Percentiles rank a stretch among this genome's conserved stretches.
phyloP scores from a whole-genome alignment of 2,329 filamentous ascomycete species.

The Passalora sequoiae region DNA sequence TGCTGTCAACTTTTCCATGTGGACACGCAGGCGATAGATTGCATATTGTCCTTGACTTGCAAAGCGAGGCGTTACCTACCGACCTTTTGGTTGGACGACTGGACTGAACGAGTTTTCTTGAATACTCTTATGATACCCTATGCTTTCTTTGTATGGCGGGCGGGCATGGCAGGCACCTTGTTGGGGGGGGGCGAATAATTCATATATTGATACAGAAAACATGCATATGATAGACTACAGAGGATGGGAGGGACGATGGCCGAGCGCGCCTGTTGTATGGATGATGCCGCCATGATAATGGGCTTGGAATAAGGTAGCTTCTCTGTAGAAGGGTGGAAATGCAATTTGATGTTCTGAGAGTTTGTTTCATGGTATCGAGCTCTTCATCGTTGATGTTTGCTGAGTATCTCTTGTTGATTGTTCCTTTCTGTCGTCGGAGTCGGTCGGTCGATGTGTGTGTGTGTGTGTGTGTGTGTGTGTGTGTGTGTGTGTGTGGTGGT shows the following conservation, averaged over 20 bases:
- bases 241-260: neutral
- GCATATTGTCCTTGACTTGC: neutral
- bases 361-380: too few species aligned
- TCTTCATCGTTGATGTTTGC: too few species aligned
- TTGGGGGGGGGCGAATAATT: too few species aligned
- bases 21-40: constrained; percentile 1
- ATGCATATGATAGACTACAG: constrained; percentile 1
- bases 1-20: constrained; percentile 1
- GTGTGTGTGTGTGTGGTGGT: too few species aligned
- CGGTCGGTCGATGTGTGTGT: too few species aligned
- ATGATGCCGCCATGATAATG: neutral
- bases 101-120: constrained; percentile 4
- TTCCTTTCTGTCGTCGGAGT: too few species aligned
- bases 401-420: too few species aligned
- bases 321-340: neutral
- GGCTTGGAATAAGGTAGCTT: neutral
- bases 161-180: neutral
- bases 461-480: too few species aligned
- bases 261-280: neutral
- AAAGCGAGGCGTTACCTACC: neutral
- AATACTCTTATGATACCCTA: constrained; percentile 9
- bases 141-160: constrained; percentile 5
- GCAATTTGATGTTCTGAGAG: too few species aligned
- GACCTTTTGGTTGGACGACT: constrained; percentile 5
- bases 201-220: constrained; percentile 8